A percentile compares a stretch with the other conserved stretches of the same genome.
These are phyloP conservation scores for Fusarium concolor DNA, from an alignment of 2,329 filamentous ascomycete genomes.

Conservation along the genomic window DNA sequence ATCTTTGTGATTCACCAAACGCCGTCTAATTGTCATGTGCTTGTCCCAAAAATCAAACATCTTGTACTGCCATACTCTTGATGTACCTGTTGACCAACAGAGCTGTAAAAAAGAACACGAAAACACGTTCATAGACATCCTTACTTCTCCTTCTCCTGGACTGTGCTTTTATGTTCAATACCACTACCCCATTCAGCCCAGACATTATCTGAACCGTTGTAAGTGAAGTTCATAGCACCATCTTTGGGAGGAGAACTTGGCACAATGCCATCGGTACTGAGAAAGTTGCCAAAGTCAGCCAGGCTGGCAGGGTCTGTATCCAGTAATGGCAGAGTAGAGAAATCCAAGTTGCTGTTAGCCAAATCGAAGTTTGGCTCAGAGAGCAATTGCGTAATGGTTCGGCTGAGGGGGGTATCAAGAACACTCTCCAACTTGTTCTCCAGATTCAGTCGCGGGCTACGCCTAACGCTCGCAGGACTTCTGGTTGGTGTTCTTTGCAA, in stretches of 20 bases:
- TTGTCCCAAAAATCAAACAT: constrained; percentile 24
- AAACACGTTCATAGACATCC: neutral
- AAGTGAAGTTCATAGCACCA: constrained; percentile 47
- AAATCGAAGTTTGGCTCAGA: constrained; percentile 64
- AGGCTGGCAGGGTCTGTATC: constrained; percentile 51
- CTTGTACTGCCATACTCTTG: constrained; percentile 23
- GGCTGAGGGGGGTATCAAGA: constrained; percentile 69
- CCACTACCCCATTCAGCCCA: constrained; percentile 49
- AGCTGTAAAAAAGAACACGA: constrained; percentile 21
- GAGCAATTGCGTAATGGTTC: constrained; percentile 72
- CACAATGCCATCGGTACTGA: constrained; percentile 61
- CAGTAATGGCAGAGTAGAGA: constrained; percentile 55
- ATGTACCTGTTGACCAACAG: constrained; percentile 37
- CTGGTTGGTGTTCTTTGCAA: constrained; percentile 63
- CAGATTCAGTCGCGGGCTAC: constrained; percentile 58
- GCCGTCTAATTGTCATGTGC: constrained; percentile 30
- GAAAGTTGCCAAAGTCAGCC: constrained; percentile 61
- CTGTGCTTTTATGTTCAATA: constrained; percentile 31
- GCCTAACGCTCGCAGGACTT: constrained; percentile 53
- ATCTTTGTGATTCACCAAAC: constrained; percentile 20
- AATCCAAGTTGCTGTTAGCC: constrained; percentile 58
- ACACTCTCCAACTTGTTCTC: constrained; percentile 53
- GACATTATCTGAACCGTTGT: constrained; percentile 44
- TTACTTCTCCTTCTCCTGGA: constrained; percentile 39
- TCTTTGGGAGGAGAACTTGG: constrained; percentile 61